These are phyloP conservation scores for Rhynchosporium graminicola DNA, from an alignment of 2,329 filamentous ascomycete genomes.

Conservation along the genomic window DNA sequence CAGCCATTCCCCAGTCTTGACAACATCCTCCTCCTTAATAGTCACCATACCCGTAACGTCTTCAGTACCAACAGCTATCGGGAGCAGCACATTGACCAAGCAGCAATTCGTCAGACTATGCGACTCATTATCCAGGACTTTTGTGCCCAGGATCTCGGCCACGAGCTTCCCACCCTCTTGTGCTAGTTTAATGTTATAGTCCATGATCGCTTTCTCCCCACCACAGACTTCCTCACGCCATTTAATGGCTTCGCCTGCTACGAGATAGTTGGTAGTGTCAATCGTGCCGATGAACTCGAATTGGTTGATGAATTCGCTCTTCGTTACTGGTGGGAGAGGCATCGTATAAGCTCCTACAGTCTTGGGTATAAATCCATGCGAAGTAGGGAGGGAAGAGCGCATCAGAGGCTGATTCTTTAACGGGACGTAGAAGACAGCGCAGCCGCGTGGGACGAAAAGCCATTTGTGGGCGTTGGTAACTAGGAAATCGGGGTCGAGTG, in stretches of 20 bases:
- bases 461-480: slow-evolving; percentile 87
- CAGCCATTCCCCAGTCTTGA: slow-evolving; percentile 59
- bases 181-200: slow-evolving; percentile 65
- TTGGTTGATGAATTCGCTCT: slow-evolving; percentile 61
- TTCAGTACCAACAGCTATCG: slow-evolving; percentile 48
- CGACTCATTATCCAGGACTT: slow-evolving; percentile 67
- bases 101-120: slow-evolving; percentile 65
- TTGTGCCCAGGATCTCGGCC: slow-evolving; percentile 66
- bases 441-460: slow-evolving; percentile 78
- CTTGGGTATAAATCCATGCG: slow-evolving; percentile 69
- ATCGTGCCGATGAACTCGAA: slow-evolving; percentile 79
- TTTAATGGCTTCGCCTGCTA: slow-evolving; percentile 67
- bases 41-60: slow-evolving; percentile 32
- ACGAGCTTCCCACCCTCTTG: slow-evolving; percentile 61
- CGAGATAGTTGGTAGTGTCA: slow-evolving; percentile 72
- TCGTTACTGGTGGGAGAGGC: slow-evolving; percentile 44
- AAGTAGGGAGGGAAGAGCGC: slow-evolving; percentile 74
- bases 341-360: slow-evolving; percentile 31
- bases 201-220: slow-evolving; percentile 69
- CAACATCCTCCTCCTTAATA: slow-evolving; percentile 41
- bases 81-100: slow-evolving; percentile 74
- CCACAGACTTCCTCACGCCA: slow-evolving; percentile 71
- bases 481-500: slow-evolving; percentile 80
- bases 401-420: slow-evolving; percentile 74
- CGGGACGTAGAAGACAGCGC: slow-evolving; percentile 80